Evolutionary conservation across 192 early-diverging fungal genomes (phyloP).

Genomic region (Helicostylum pulchrum): DNA sequence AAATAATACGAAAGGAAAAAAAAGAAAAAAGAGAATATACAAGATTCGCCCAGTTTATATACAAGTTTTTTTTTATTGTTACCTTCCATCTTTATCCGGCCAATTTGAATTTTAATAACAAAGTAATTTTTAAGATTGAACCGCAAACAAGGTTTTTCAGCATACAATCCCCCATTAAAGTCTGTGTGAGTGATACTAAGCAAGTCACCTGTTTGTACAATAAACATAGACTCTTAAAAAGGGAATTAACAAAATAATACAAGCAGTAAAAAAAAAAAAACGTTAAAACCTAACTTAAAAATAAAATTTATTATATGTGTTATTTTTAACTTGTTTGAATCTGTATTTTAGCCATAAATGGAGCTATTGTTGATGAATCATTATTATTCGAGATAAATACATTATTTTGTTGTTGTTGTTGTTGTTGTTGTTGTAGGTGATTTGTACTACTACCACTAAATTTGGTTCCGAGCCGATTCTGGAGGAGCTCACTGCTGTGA

Average conservation of each 20-base stretch:
- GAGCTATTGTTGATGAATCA: no score
- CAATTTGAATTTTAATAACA: slow-evolving; percentile 6
- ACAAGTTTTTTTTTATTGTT: slow-evolving; percentile 1
- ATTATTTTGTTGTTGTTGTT: neutral
- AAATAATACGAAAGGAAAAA: slow-evolving; percentile 4
- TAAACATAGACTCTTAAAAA: no score
- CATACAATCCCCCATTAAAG: no score
- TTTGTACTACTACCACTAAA: neutral
- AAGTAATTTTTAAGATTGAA: slow-evolving; percentile 19
- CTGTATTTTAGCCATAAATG: no score
- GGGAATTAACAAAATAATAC: no score
- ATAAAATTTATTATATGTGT: no score
- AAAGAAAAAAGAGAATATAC: slow-evolving; percentile 5
- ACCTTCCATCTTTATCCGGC: neutral
- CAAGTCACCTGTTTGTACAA: no score
- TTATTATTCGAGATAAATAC: neutral
- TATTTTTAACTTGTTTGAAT: no score
- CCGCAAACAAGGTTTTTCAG: slow-evolving; percentile 7
- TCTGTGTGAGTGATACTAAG: no score
- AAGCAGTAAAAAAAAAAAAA: no score
- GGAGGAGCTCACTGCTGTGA: neutral
- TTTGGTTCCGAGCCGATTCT: slow-evolving; percentile 2
- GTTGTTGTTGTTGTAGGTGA: neutral
- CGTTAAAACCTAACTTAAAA: no score
- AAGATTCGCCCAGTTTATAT: neutral